A percentile compares a stretch with the other conserved stretches of the same genome.
These are phyloP conservation scores for Tulasnella calospora DNA, from an alignment of 768 basidiomycete genomes.

Conservation along the genomic window DNA sequence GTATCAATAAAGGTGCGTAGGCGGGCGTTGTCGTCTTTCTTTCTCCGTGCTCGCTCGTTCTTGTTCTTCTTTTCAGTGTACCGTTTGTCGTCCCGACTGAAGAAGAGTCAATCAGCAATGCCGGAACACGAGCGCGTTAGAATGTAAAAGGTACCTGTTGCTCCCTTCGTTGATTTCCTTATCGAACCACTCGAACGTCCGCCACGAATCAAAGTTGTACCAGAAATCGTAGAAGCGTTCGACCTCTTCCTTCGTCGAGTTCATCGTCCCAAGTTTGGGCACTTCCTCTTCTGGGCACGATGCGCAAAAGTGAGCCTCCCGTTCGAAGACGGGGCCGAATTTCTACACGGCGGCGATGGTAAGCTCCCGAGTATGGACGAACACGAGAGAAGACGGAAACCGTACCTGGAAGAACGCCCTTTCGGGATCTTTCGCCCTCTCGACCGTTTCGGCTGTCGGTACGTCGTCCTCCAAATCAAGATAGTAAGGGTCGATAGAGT, in stretches of 20 bases:
- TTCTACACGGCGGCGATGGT: background rate
- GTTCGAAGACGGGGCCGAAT: slow-evolving; percentile 78
- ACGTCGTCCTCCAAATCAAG: slow-evolving; percentile 70
- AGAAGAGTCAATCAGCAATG: background rate
- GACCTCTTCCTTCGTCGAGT: slow-evolving; percentile 73
- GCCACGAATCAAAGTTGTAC: slow-evolving; percentile 99
- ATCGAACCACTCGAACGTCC: slow-evolving; percentile 95
- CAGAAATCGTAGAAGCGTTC: slow-evolving; percentile 97
- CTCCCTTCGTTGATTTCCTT: slow-evolving; percentile 98
- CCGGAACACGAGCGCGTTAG: background rate
- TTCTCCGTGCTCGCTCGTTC: slow-evolving; percentile 86
- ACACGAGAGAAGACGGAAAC: background rate
- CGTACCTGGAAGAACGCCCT: slow-evolving; percentile 56
- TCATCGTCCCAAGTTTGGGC: slow-evolving; percentile 65
- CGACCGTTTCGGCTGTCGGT: slow-evolving; percentile 60
- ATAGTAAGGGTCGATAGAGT: slow-evolving; percentile 84
- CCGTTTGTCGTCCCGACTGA: slow-evolving; percentile 94
- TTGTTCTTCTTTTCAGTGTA: slow-evolving; percentile 99
- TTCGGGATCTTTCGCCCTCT: slow-evolving; percentile 45
- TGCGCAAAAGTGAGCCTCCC: slow-evolving; percentile 84
- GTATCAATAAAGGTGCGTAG: slow-evolving; percentile 82
- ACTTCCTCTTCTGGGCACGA: slow-evolving; percentile 63
- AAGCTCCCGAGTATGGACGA: background rate
- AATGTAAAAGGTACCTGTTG: slow-evolving; percentile 62
- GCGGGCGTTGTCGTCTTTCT: slow-evolving; percentile 95